Percentiles rank a stretch among this genome's conserved stretches.
These are phyloP conservation scores for Leptographium galeiforme DNA, from an alignment of 2,329 filamentous ascomycete genomes.

Conservation along the genomic window DNA sequence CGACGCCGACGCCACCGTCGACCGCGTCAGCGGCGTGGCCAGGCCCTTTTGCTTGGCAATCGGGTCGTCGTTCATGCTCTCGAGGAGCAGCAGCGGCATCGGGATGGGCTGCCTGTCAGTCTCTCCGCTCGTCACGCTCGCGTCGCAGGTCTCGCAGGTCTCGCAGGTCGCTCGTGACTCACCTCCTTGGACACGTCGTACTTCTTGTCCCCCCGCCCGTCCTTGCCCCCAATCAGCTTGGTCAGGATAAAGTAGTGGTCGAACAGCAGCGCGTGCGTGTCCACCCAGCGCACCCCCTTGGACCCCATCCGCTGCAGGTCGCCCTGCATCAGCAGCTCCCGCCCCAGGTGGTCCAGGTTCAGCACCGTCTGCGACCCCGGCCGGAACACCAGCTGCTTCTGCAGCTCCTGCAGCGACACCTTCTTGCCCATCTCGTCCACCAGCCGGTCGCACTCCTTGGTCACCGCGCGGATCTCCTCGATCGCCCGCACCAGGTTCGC, in stretches of 20 bases:
- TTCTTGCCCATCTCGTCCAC: slow-evolving; percentile 88
- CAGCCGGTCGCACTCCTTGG: slow-evolving; percentile 78
- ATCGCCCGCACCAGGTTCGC: slow-evolving; percentile 70
- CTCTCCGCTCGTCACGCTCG: too few relatives aligned
- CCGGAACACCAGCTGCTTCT: slow-evolving; percentile 69
- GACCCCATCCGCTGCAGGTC: slow-evolving; percentile 81
- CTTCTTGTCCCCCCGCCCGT: slow-evolving; percentile 59
- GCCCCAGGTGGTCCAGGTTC: slow-evolving; percentile 85
- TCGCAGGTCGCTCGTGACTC: too few relatives aligned
- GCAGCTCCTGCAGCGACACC: slow-evolving; percentile 75
- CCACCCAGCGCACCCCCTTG: slow-evolving; percentile 83
- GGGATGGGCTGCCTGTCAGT: slow-evolving; percentile 55
- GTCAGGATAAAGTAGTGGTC: slow-evolving; percentile 93
- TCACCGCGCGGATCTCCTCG: slow-evolving; percentile 81
- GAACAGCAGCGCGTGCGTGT: slow-evolving; percentile 85
- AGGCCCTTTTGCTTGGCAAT: slow-evolving; percentile 74
- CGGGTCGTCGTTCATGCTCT: slow-evolving; percentile 84
- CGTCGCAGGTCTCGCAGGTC: background rate
- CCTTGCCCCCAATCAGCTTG: slow-evolving; percentile 61
- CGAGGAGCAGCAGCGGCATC: slow-evolving; percentile 87
- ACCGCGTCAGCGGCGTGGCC: slow-evolving; percentile 44
- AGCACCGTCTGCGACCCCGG: slow-evolving; percentile 81
- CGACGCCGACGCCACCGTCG: slow-evolving; percentile 43
- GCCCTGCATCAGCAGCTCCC: slow-evolving; percentile 77
- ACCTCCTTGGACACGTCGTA: slow-evolving; percentile 91